Percentiles rank a stretch among this genome's conserved stretches.
Evolutionary conservation across 176 grass and related monocot species (phyloP).

Genomic region (Avena eriantha): DNA sequence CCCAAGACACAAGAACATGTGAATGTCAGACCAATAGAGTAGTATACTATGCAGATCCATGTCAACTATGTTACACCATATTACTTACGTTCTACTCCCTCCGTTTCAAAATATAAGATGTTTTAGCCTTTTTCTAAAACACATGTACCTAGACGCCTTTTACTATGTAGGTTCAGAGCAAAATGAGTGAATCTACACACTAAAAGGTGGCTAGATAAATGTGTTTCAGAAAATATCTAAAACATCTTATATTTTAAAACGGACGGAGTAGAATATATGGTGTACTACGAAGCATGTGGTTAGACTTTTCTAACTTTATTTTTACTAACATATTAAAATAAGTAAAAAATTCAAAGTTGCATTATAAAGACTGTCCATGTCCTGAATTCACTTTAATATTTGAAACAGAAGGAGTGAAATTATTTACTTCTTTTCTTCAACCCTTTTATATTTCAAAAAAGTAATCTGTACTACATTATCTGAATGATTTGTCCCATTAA

Average conservation of each 20-base stretch:
- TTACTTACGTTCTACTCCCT: neutral
- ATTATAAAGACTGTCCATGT: neutral
- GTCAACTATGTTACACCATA: slow-evolving; percentile 9
- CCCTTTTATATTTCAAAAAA: slow-evolving; percentile 4
- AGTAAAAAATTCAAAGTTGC: neutral
- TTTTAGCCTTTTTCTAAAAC: too few species aligned
- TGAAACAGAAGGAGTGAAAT: neutral
- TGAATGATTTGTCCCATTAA: neutral
- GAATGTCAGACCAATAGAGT: slow-evolving; percentile 32
- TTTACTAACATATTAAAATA: neutral
- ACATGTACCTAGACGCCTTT: too few species aligned
- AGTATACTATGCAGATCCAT: slow-evolving; percentile 24
- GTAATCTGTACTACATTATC: slow-evolving; percentile 17
- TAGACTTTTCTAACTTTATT: neutral
- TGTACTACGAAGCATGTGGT: neutral
- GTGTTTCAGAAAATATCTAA: too few species aligned
- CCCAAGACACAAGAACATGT: slow-evolving; percentile 51
- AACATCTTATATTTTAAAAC: too few species aligned
- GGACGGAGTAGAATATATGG: neutral
- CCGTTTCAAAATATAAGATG: too few species aligned
- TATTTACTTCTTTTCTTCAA: neutral
- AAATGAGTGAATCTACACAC: too few species aligned
- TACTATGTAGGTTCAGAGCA: too few species aligned
- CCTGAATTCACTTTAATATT: neutral
- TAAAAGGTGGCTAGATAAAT: too few species aligned